Evolutionary conservation across 1,139 yeast genomes (phyloP), one percentile per base, ranked within the genome.

Genomic region (Spathaspora sp.): DNA sequence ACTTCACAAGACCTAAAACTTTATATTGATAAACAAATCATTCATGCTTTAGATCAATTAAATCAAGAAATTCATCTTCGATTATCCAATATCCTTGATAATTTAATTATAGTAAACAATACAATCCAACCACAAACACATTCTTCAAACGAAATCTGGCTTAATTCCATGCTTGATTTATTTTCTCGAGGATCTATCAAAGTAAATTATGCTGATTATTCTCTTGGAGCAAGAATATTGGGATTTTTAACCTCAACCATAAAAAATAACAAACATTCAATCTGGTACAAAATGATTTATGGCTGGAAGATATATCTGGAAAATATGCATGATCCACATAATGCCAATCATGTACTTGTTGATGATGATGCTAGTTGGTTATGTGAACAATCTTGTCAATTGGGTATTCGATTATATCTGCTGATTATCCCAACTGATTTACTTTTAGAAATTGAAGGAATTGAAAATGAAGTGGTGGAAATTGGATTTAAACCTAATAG

Each of bases 281-380:
- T 37, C 5, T 41, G 52, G 3, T 54, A 75, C 15, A 66, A 60
- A 43, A 17, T 70, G 10, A 57, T 72, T 17, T 54, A 69, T 20
- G 78, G 78, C 0, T 73, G 78, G 78, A 72, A 64, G 50, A 75
- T 72, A 51, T 70, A 63, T 49, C 50, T 69, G 8, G 52, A 48
- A 17, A 54, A 61, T 25, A 56, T 58, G 13, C 51, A 54, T 8
- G 50, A 60, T 34, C 65, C 65, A 47, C 65, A 51, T 46, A 72
- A 74, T 53, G 79, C 79, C 13, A 73, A 73, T 52, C 72, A 68
- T 50, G 60, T 64, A 1, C 56, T 74, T 26, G 48, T 70, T 11
- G 76, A 72, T 46, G 69, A 70, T 16, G 73, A 65, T 0, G 51
- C 55, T 9, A 48, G 48, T 36, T 74, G 78, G 79, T 55, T 60